Percentiles rank a stretch among this genome's conserved stretches.
Evolutionary conservation across 2,329 filamentous ascomycete species (phyloP).

Genomic region (Plenodomus biglobosus): DNA sequence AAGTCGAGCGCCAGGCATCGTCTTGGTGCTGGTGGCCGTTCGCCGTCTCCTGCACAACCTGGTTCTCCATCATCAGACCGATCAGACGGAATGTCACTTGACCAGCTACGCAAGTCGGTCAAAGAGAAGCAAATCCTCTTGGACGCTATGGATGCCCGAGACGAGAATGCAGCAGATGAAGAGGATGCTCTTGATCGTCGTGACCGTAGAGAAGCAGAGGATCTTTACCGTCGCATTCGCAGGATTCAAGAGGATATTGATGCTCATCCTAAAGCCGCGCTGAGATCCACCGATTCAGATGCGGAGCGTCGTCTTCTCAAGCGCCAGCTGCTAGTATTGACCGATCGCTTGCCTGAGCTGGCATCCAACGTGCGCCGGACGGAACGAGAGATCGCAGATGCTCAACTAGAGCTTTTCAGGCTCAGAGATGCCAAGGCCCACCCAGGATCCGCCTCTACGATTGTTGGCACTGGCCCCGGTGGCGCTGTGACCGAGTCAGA

Average conservation of each 20-base stretch:
- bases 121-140: slow-evolving; percentile 91
- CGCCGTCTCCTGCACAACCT: slow-evolving; percentile 71
- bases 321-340: slow-evolving; percentile 83
- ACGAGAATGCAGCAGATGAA: slow-evolving; percentile 85
- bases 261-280: slow-evolving; percentile 75
- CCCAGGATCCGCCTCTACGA: slow-evolving; percentile 74
- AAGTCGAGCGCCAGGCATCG: slow-evolving; percentile 90
- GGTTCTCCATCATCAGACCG: slow-evolving; percentile 57
- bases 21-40: slow-evolving; percentile 66
- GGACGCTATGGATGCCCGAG: slow-evolving; percentile 94
- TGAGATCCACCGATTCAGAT: slow-evolving; percentile 68
- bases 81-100: slow-evolving; percentile 79
- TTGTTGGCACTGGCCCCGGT: slow-evolving; percentile 90
- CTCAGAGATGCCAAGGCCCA: slow-evolving; percentile 90
- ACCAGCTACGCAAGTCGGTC: slow-evolving; percentile 90
- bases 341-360: slow-evolving; percentile 86
- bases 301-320: slow-evolving; percentile 84
- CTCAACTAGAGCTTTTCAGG: slow-evolving; percentile 88
- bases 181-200: slow-evolving; percentile 89
- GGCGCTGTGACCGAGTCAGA: slow-evolving; percentile 90
- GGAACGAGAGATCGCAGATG: slow-evolving; percentile 90
- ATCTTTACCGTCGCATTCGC: slow-evolving; percentile 88
- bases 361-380: slow-evolving; percentile 89
- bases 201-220: slow-evolving; percentile 89
- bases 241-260: slow-evolving; percentile 95